Percentiles rank a stretch among this genome's conserved stretches.
phyloP scores from a whole-genome alignment of 1,284 basidiomycete genomes.

The Mycosarcoma maydis region DNA sequence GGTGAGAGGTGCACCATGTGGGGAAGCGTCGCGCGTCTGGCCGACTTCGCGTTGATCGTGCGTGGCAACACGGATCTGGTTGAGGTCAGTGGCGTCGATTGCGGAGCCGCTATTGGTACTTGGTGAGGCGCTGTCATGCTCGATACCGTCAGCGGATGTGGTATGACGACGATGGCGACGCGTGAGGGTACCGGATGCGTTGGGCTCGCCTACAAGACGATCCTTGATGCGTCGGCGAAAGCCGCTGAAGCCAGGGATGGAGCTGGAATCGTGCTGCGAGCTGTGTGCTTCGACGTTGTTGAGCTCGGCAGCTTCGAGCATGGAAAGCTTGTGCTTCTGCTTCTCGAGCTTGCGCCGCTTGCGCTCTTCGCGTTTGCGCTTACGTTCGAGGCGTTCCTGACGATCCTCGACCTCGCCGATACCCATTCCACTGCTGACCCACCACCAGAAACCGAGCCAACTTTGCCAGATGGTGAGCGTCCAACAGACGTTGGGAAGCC shows the following conservation, averaged over 20 bases:
- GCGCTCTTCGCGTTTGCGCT: constrained; percentile 51
- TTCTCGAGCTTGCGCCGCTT: constrained; percentile 45
- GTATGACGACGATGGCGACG: constrained; percentile 32
- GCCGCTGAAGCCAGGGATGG: constrained; percentile 44
- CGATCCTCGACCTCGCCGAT: constrained; percentile 67
- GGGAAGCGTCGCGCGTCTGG: not conserved
- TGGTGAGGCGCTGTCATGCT: constrained; percentile 2
- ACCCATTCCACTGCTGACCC: constrained; percentile 67
- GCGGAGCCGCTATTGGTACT: constrained; percentile 7
- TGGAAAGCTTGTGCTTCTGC: constrained; percentile 39
- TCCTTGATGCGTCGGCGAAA: constrained; percentile 48
- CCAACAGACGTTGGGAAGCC: constrained; percentile 64
- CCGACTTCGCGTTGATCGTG: constrained; percentile 3
- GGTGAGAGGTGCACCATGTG: constrained; percentile 6
- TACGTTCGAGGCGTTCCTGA: constrained; percentile 48
- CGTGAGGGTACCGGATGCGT: constrained; percentile 22
- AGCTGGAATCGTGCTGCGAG: constrained; percentile 41
- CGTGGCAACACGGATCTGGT: constrained; percentile 27
- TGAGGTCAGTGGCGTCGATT: constrained; percentile 39
- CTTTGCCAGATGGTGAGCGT: constrained; percentile 66
- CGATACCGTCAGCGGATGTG: constrained; percentile 10
- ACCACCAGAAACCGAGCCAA: constrained; percentile 68
- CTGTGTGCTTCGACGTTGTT: constrained; percentile 35
- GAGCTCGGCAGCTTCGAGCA: constrained; percentile 22
- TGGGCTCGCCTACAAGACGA: constrained; percentile 33